Conservation (phyloP, 306 rosid genomes). For the Prunus dulcis region DNA sequence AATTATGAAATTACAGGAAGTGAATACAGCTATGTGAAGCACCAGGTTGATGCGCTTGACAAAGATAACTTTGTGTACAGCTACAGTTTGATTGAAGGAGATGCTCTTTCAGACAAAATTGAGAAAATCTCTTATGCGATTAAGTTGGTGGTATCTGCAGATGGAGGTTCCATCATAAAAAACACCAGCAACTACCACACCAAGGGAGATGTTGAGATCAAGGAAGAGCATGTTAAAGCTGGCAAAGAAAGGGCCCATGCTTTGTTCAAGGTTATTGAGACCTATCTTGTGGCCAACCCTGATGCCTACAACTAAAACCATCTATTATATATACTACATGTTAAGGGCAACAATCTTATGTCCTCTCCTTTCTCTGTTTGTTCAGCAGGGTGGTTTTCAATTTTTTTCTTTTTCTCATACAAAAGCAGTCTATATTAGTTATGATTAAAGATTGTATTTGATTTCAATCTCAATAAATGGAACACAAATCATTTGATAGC, state of each 20-base stretch:
- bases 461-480: not conserved
- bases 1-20: constrained; percentile 20
- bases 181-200: not conserved
- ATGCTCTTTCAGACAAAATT: constrained; percentile 20
- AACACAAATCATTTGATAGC: not conserved
- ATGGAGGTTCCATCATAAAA: constrained; percentile 35
- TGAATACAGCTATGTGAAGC: constrained; percentile 11
- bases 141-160: constrained; percentile 24
- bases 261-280: constrained; percentile 38
- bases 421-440: not conserved
- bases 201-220: too few relatives aligned
- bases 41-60: constrained; percentile 42
- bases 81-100: constrained; percentile 45
- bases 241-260: constrained; percentile 27
- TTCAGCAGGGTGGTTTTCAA: not conserved
- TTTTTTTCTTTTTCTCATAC: not conserved
- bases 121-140: constrained; percentile 40
- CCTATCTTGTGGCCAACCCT: constrained; percentile 29
- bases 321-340: not conserved
- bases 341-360: not conserved
- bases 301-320: constrained; percentile 20
- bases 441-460: not conserved
- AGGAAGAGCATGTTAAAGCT: constrained; percentile 25
- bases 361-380: not conserved
- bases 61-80: constrained; percentile 24